Evolutionary conservation across 495 filamentous ascomycete genomes (phyloP).

Genomic region (Articulospora tetracladia): DNA sequence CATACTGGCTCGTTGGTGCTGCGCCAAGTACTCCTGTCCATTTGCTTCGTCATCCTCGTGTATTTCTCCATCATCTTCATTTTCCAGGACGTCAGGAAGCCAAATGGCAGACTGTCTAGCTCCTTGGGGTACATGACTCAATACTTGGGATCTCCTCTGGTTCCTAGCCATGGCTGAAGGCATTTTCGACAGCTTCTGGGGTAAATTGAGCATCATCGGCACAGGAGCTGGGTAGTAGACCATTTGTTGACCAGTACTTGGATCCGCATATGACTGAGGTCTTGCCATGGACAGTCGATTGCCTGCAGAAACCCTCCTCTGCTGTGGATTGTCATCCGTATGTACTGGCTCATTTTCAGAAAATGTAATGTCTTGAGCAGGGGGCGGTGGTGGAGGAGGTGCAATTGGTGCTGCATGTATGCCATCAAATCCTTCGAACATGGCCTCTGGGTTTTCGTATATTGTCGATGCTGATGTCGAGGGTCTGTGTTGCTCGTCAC

Average conservation of each 20-base stretch:
- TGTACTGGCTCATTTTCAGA: neutral
- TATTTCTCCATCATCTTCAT: conserved; percentile 8
- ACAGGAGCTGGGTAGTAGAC: conserved; percentile 95
- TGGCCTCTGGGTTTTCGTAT: conserved; percentile 61
- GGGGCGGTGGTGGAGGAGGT: neutral
- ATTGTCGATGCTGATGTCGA: conserved; percentile 54
- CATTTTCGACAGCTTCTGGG: conserved; percentile 77
- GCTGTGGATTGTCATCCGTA: neutral
- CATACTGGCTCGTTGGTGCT: conserved; percentile 28
- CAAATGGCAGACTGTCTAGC: conserved; percentile 23
- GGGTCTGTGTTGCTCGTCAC: conserved; percentile 25
- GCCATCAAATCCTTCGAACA: conserved; percentile 93
- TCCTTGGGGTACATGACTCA: conserved; percentile 45
- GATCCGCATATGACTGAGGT: conserved; percentile 59
- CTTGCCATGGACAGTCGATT: conserved; percentile 34
- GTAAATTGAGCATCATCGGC: conserved; percentile 87
- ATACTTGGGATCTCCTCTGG: conserved; percentile 62
- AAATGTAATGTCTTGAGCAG: neutral
- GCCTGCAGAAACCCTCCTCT: conserved; percentile 10
- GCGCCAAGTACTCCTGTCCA: conserved; percentile 21
- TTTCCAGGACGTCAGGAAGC: conserved; percentile 26
- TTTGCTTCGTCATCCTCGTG: conserved; percentile 16
- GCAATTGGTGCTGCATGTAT: conserved; percentile 52
- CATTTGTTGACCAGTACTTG: conserved; percentile 68
- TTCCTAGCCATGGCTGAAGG: conserved; percentile 56